phyloP scores from a whole-genome alignment of 352 stramenopile genomes.

The Pythium phragmitis region DNA sequence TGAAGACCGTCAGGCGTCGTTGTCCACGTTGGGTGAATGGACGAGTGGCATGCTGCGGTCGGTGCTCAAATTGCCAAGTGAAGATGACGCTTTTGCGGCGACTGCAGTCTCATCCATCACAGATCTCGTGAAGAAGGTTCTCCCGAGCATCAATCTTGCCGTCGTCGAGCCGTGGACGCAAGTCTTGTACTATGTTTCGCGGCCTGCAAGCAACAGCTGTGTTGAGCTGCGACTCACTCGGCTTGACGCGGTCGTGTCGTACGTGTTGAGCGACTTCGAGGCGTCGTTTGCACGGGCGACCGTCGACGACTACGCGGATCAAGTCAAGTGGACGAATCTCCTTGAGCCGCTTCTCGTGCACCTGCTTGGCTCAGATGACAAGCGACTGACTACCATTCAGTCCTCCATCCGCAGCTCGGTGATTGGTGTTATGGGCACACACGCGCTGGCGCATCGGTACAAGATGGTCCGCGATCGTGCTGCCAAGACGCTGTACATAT shows the following conservation, averaged over 20 bases:
- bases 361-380: conserved; percentile 23
- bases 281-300: conserved; percentile 56
- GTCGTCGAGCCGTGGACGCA: conserved; percentile 55
- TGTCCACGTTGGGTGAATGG: conserved; percentile 61
- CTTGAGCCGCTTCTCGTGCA: conserved; percentile 53
- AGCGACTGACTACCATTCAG: background rate
- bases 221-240: conserved; percentile 22
- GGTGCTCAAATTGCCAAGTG: conserved; percentile 30
- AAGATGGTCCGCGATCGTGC: conserved; percentile 75
- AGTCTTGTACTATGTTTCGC: conserved; percentile 49
- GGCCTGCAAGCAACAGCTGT: conserved; percentile 31
- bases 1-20: conserved; percentile 60
- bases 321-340: conserved; percentile 73
- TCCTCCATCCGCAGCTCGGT: conserved; percentile 15
- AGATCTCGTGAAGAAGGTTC: conserved; percentile 37
- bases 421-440: conserved; percentile 40
- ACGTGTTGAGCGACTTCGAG: conserved; percentile 52
- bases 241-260: conserved; percentile 28
- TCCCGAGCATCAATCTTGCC: conserved; percentile 60
- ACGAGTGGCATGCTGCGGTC: conserved; percentile 43
- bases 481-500: conserved; percentile 57
- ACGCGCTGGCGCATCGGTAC: conserved; percentile 69
- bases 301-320: conserved; percentile 62
- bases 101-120: conserved; percentile 29
- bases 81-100: conserved; percentile 19